Conservation (phyloP, 345 rosid genomes). For the Mangifera indica region DNA sequence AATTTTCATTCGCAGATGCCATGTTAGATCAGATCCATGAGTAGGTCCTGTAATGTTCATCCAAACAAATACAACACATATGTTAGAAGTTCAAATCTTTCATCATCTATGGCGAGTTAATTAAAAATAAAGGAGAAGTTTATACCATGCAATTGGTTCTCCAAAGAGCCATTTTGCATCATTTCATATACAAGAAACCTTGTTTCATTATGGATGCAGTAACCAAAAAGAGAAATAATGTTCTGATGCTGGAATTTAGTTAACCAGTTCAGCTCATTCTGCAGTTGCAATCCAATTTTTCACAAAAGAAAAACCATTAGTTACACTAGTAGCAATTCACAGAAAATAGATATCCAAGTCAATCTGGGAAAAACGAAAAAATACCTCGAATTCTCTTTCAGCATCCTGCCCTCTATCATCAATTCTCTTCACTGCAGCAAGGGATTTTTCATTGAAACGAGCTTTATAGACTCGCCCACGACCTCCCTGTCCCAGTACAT, state of each 20-base stretch:
- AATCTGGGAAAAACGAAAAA: slow-evolving; percentile 6
- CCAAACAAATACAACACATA: not conserved
- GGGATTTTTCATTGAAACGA: slow-evolving; percentile 54
- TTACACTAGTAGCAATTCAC: slow-evolving; percentile 5
- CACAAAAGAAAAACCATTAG: slow-evolving; percentile 1
- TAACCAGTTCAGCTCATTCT: slow-evolving; percentile 83
- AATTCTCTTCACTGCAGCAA: slow-evolving; percentile 72
- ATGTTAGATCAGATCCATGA: slow-evolving; percentile 59
- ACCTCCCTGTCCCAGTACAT: slow-evolving; percentile 58
- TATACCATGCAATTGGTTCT: slow-evolving; percentile 73
- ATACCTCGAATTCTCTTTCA: slow-evolving; percentile 71
- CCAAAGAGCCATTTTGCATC: slow-evolving; percentile 92
- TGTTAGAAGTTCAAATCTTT: not conserved
- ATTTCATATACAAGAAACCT: slow-evolving; percentile 80
- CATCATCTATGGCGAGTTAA: not conserved
- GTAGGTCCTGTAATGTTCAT: slow-evolving; percentile 49
- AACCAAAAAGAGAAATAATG: slow-evolving; percentile 66
- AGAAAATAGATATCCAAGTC: slow-evolving; percentile 2
- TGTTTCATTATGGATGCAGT: slow-evolving; percentile 60
- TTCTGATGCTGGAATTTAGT: slow-evolving; percentile 80
- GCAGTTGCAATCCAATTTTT: slow-evolving; percentile 9
- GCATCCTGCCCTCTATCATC: slow-evolving; percentile 51
- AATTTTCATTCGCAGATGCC: slow-evolving; percentile 85
- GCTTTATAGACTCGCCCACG: slow-evolving; percentile 68
- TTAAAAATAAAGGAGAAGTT: not conserved